Evolutionary conservation across 2,329 filamentous ascomycete species (phyloP), one percentile per base, ranked within the genome.

Genomic region (Chaetoscypha palmicola): DNA sequence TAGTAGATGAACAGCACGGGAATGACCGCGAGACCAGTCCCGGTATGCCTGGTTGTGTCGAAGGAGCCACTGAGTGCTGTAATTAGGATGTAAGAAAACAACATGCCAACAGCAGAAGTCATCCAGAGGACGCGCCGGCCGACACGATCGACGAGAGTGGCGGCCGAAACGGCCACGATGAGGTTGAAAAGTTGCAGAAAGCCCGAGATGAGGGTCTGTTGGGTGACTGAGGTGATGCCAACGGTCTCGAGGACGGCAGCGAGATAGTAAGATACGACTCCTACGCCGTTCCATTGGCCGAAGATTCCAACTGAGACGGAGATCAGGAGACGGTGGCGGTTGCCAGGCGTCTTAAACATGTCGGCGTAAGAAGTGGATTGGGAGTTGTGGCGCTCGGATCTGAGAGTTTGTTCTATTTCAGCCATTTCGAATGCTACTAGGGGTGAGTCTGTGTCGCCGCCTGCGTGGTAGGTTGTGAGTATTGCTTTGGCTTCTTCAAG

Each of bases 401-500:
- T 28, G 35, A 61, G 46, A 12, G 54, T 47, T 7, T 45, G 34
- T 22, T 52, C 38, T 24, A 61, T 60, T 48, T 60, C 57, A 4
- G 43, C 45, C 5, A 58, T 38, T 35, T 60, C 50, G 37, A 53
- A 55, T 8, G 37, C 12, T 2, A 57, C 50, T 2, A 60, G 39
- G 1, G 43, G 17, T 24, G 57, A 51, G 41, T 72, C 64, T 19
- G 17, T 22, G 33, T 50, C 45, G 3, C 72, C 71, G 23, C 67
- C 68, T 33, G 69, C 72, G 49, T 77, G 73, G 42, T 72, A 71
- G 21, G 74, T 68, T 12, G 68, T 66, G 3, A 80, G 68, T 2
- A 77, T 64, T 1, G 59, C 58, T 1, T 71, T 63, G 4, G 75
- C 75, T 41, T 77, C 70, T 1, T 76, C 67, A 39, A 70, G 65